phyloP scores from a whole-genome alignment of 345 rosid genomes.

The Boechera stricta region DNA sequence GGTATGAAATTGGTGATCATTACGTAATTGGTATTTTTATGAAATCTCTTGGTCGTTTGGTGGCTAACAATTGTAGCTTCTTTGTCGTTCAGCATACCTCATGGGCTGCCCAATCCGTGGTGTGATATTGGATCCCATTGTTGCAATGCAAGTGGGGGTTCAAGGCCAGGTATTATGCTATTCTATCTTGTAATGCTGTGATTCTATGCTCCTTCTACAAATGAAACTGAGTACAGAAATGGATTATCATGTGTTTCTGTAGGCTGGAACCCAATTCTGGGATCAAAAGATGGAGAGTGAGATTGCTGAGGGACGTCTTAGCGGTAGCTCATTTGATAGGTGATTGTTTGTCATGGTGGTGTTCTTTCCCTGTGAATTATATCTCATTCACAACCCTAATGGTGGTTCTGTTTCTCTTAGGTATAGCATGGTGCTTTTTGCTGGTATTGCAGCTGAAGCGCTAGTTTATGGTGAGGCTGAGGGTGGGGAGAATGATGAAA shows the following conservation, averaged over 20 bases:
- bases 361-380: slow-evolving; percentile 7
- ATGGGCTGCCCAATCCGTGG: slow-evolving; percentile 98
- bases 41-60: not conserved
- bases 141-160: slow-evolving; percentile 91
- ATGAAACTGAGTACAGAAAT: not conserved
- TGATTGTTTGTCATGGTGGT: slow-evolving; percentile 11
- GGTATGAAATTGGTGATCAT: slow-evolving; percentile 51
- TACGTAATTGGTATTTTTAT: not conserved
- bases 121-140: slow-evolving; percentile 86
- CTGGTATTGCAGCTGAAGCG: slow-evolving; percentile 97
- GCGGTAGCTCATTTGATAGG: slow-evolving; percentile 87
- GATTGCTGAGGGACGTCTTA: slow-evolving; percentile 80
- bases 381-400: slow-evolving; percentile 22
- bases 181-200: not conserved
- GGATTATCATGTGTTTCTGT: slow-evolving; percentile 21
- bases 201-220: slow-evolving; percentile 20
- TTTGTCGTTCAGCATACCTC: slow-evolving; percentile 71
- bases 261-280: slow-evolving; percentile 99
- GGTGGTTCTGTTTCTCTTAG: slow-evolving; percentile 50
- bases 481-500: slow-evolving; percentile 98
- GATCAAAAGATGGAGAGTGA: slow-evolving; percentile 88
- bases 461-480: slow-evolving; percentile 92
- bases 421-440: slow-evolving; percentile 95
- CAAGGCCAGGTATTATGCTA: slow-evolving; percentile 76
- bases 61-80: slow-evolving; percentile 18